These are phyloP conservation scores for Dovyalis caffra DNA, from an alignment of 345 rosid genomes.

Conservation along the genomic window DNA sequence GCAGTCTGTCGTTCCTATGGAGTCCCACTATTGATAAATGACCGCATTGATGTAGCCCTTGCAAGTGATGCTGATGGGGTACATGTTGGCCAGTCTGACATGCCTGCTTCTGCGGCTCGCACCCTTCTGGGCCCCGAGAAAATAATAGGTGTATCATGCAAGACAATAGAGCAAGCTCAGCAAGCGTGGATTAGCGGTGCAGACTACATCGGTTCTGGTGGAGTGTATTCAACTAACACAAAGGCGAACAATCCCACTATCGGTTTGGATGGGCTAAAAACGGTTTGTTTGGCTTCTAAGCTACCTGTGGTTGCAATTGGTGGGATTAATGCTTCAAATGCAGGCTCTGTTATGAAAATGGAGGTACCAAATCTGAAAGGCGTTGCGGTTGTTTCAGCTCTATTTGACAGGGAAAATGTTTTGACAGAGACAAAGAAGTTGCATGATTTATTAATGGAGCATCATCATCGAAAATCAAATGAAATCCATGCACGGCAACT, in stretches of 20 bases:
- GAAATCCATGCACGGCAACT: background rate
- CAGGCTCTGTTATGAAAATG: slow-evolving; percentile 49
- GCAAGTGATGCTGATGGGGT: slow-evolving; percentile 90
- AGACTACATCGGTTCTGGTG: slow-evolving; percentile 91
- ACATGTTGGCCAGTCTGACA: slow-evolving; percentile 87
- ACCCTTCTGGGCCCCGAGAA: slow-evolving; percentile 86
- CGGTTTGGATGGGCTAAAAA: slow-evolving; percentile 77
- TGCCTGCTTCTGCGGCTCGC: slow-evolving; percentile 59
- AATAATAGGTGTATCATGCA: slow-evolving; percentile 86
- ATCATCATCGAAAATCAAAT: slow-evolving; percentile 1
- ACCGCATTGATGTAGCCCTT: slow-evolving; percentile 79
- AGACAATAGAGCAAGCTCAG: slow-evolving; percentile 74
- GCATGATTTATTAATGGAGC: slow-evolving; percentile 35
- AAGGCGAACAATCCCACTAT: slow-evolving; percentile 71
- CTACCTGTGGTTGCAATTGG: slow-evolving; percentile 91
- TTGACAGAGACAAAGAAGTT: slow-evolving; percentile 50
- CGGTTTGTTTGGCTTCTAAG: slow-evolving; percentile 70
- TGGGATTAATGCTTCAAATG: slow-evolving; percentile 69
- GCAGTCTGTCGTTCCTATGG: slow-evolving; percentile 53
- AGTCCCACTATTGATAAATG: slow-evolving; percentile 75
- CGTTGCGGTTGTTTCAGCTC: slow-evolving; percentile 74
- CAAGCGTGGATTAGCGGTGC: slow-evolving; percentile 90
- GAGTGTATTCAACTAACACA: slow-evolving; percentile 74
- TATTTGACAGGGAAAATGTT: slow-evolving; percentile 69
- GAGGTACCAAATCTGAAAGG: slow-evolving; percentile 65